Evolutionary conservation across 805 yeast genomes (phyloP).

Genomic region (Cephaloascus fragrans): DNA sequence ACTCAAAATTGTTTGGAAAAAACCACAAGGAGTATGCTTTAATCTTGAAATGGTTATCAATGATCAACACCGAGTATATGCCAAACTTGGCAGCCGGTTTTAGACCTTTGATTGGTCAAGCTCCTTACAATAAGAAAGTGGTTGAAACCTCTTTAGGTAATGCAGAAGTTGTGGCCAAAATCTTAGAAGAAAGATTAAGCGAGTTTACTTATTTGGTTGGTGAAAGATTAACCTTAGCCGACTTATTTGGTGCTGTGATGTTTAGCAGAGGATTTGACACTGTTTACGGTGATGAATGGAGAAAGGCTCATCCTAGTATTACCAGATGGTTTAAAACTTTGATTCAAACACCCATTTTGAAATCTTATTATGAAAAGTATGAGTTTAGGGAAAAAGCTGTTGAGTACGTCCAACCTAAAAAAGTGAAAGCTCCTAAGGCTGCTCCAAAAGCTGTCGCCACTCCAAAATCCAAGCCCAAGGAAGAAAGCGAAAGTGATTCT

Average conservation of each 20-base stretch:
- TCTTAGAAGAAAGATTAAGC: conserved; percentile 24
- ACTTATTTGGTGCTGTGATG: conserved; percentile 31
- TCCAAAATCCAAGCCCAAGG: conserved; percentile 30
- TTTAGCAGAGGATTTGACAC: conserved; percentile 44
- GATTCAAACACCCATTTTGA: conserved; percentile 34
- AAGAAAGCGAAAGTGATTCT: conserved; percentile 23
- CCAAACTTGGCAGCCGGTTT: conserved; percentile 38
- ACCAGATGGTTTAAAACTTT: conserved; percentile 64
- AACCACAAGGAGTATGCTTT: conserved; percentile 51
- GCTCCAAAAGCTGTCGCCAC: conserved; percentile 26
- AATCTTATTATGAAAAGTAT: conserved; percentile 38
- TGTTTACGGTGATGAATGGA: conserved; percentile 59
- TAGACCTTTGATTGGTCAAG: conserved; percentile 50
- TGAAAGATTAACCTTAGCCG: conserved; percentile 36
- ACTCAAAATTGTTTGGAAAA: conserved; percentile 51
- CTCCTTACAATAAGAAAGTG: conserved; percentile 70
- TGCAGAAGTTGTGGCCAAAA: conserved; percentile 5
- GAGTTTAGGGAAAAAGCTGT: conserved; percentile 56
- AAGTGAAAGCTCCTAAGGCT: conserved; percentile 10
- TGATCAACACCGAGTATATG: conserved; percentile 61
- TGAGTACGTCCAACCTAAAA: conserved; percentile 24
- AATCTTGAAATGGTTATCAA: conserved; percentile 70
- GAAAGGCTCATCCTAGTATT: conserved; percentile 48
- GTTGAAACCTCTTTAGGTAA: conserved; percentile 28
- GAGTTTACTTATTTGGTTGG: conserved; percentile 37